Base-by-base conservation (phyloP, 2,329 filamentous ascomycete genomes). In the Ilyonectria mors-panacis region DNA sequence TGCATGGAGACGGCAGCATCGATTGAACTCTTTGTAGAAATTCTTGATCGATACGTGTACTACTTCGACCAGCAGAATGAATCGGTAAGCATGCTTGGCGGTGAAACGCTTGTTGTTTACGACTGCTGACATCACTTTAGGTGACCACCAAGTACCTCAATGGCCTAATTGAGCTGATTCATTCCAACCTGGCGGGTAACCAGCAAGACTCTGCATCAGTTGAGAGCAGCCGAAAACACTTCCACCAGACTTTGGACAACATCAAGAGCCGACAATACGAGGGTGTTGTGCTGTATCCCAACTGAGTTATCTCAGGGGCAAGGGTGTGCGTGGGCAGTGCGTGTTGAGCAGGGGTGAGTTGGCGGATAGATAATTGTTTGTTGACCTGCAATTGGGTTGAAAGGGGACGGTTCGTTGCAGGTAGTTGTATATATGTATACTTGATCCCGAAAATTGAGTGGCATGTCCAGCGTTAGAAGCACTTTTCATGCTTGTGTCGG, bases 61-160 rank as follows among this genome's bases (percentile, higher is more conserved):
- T 99, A 98, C 85, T 99, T 98, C 84, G 96, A 99, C 81, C 95
- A 99, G 81, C 94, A 97, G 79, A 99, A 99, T 81, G 96, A 99
- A 83, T 95, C 95, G 72, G 96, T 89, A 79, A 77, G 87, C 78
- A 35, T 21, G n/a, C 12, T 19, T 4, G 3, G 37, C 23, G 7
- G 23, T 21, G 30, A 19, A 37, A 17, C 45, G 33, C 30, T 26
- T n/a, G 21, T 30, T 17, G 6, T 13, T 35, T 12, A 7, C 53
- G 12, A 10, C 10, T 59, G 45, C 70, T 78, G 68, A 78, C 56
- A 21, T 9, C 30, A 5, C 10, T 47, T 2, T 65, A 89, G 87
- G 87, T 99, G 44, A 99, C 96, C 6, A 98, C 93, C 3, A 98
- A 98, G 82, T 99, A 98, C 80, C 88, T 99, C 70, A 99, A 99